Percentiles rank a stretch among this genome's conserved stretches.
Conservation (phyloP, 2,329 filamentous ascomycete species). For the Leptoxyphium fumago region DNA sequence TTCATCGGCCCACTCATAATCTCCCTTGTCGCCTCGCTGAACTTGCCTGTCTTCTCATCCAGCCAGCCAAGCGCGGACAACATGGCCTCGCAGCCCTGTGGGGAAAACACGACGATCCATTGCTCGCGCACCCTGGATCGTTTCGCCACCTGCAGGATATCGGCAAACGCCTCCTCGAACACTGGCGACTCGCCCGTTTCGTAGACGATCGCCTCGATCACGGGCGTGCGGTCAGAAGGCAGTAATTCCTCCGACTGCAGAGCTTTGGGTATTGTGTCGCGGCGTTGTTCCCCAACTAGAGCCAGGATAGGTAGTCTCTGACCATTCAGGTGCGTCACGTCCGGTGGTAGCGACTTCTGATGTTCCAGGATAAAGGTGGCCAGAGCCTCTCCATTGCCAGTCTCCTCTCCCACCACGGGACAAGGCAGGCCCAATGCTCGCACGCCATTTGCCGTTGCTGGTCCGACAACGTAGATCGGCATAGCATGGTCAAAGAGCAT, state of each 20-base stretch:
- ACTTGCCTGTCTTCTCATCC: constrained; percentile 24
- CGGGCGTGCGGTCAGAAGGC: constrained; percentile 39
- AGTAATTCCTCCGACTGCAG: constrained; percentile 47
- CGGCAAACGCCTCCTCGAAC: constrained; percentile 54
- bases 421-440: constrained; percentile 34
- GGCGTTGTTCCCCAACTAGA: constrained; percentile 73
- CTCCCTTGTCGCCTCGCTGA: constrained; percentile 39
- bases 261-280: constrained; percentile 78
- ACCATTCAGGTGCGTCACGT: constrained; percentile 16
- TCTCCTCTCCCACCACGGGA: constrained; percentile 61
- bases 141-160: constrained; percentile 28
- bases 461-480: constrained; percentile 67
- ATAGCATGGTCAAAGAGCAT: constrained; percentile 30
- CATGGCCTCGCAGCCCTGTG: constrained; percentile 47
- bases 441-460: constrained; percentile 65
- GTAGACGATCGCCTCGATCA: constrained; percentile 75
- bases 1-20: constrained; percentile 87
- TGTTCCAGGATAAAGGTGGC: constrained; percentile 65
- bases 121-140: constrained; percentile 24
- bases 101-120: constrained; percentile 64
- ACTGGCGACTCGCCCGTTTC: constrained; percentile 69
- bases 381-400: constrained; percentile 71
- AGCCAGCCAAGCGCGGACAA: constrained; percentile 36
- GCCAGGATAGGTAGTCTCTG: constrained; percentile 58
- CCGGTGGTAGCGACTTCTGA: constrained; percentile 38